phyloP scores from a whole-genome alignment of 257 asterid species.

The Phtheirospermum japonicum region DNA sequence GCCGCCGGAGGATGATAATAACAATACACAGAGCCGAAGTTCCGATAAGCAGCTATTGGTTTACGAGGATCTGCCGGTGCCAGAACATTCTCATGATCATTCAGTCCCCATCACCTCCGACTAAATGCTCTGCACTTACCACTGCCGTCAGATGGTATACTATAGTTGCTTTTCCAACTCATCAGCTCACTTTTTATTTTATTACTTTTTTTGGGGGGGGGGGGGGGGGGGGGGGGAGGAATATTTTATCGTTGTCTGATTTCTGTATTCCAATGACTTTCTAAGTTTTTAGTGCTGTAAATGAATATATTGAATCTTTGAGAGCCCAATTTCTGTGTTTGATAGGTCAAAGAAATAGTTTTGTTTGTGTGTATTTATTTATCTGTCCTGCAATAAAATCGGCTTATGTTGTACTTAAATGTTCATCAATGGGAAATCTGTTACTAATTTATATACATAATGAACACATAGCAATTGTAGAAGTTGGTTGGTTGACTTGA shows the following conservation, averaged over 20 bases:
- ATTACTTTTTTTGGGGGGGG: too few relatives aligned
- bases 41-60: conserved; percentile 55
- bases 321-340: too few relatives aligned
- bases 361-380: too few relatives aligned
- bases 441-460: background rate
- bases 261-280: too few relatives aligned
- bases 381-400: too few relatives aligned
- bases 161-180: conserved; percentile 12
- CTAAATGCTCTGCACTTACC: conserved; percentile 93
- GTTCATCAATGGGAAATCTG: conserved; percentile 1
- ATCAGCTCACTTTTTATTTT: background rate
- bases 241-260: background rate
- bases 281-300: too few relatives aligned
- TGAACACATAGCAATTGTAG: background rate
- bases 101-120: conserved; percentile 50
- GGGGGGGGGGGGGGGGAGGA: too few relatives aligned
- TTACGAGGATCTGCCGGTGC: conserved; percentile 62
- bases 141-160: conserved; percentile 95
- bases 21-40: conserved; percentile 48
- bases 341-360: too few relatives aligned
- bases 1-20: conserved; percentile 44
- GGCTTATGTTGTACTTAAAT: too few relatives aligned
- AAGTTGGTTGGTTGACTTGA: conserved; percentile 22
- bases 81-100: conserved; percentile 55
- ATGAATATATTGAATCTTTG: background rate